A percentile compares a stretch with the other conserved stretches of the same genome.
Evolutionary conservation across 2,329 filamentous ascomycete genomes (phyloP).

Genomic region (Cladosporium sp.): DNA sequence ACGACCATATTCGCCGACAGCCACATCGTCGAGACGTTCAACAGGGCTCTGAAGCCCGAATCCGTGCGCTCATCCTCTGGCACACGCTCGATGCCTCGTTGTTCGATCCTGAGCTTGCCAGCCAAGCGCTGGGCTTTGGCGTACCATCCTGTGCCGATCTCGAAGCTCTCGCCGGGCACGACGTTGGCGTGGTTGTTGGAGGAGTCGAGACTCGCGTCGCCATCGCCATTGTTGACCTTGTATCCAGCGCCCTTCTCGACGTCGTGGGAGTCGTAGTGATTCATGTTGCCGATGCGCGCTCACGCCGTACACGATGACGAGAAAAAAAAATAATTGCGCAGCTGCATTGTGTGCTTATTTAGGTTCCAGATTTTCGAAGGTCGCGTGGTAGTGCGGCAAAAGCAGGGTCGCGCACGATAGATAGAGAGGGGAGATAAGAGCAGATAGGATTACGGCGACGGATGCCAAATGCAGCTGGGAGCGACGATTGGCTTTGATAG

Average conservation of each 20-base stretch:
- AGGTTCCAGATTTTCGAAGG: too few relatives aligned
- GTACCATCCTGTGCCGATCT: constrained; percentile 52
- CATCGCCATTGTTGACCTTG: not conserved
- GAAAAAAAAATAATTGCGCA: not conserved
- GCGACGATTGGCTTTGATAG: not conserved
- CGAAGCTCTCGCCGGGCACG: constrained; percentile 57
- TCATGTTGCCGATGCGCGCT: not conserved
- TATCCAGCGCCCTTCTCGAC: constrained; percentile 1
- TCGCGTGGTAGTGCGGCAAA: too few relatives aligned
- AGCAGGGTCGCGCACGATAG: not conserved
- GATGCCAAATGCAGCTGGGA: not conserved
- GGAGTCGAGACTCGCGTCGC: not conserved
- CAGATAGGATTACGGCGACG: not conserved
- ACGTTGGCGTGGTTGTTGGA: constrained; percentile 28
- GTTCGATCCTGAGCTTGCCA: constrained; percentile 64
- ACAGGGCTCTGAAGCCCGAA: constrained; percentile 48
- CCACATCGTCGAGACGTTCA: constrained; percentile 72
- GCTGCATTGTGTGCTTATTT: too few relatives aligned
- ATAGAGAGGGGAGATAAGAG: not conserved
- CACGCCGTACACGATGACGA: not conserved
- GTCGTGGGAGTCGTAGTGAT: not conserved
- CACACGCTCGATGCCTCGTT: constrained; percentile 71
- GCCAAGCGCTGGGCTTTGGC: constrained; percentile 60
- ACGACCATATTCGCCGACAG: constrained; percentile 75
- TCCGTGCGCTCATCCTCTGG: constrained; percentile 66